Base-by-base conservation (phyloP, 164 flowering plant genomes). In the Amborella trichopoda region DNA sequence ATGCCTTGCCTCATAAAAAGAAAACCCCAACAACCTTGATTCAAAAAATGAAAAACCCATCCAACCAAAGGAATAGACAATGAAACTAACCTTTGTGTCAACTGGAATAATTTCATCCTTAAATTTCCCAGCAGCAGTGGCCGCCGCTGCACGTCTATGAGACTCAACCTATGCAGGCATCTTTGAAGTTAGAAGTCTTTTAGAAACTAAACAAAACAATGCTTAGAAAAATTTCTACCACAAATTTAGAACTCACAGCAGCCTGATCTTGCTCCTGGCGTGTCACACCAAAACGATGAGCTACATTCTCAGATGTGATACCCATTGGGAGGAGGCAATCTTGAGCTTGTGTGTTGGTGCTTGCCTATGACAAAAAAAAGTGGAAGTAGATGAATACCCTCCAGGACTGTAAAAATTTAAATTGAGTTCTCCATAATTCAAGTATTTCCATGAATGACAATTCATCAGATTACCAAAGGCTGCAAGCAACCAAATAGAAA, bases 301-400 rank as follows among this genome's bases (percentile, higher is more conserved):
- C 95, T 54, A 93, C 99, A 74, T 93, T 93, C 73, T 93, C 99
- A 58, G 99, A 93, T 42, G 99, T 93, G 20, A 88, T 26, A 21
- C 99, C 99, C 96, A 93, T 93, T 1, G 99, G 99, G 44, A 93
- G 91, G 63, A 93, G 89, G 58, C 96, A 93, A 62, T 83, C 74
- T 58, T 68, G 89, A 23, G 96, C 96, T 70, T 81, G 75, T 40
- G 46, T 57, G 56, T 80, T 56, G 32, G 5, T 39, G n/a, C 72
- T 59, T 1, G 67, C 89, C 99, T 93, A 70, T 17, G 17, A 53
- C 6, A 44, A 34, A 25, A 40, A 25, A 40, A 38, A 45, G 12
- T 4, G 23, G 24, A 19, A 39, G n/a, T n/a, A n/a, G n/a, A n/a
- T n/a, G n/a, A n/a, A n/a, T n/a, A n/a, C n/a, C n/a, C n/a, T n/a